Evolutionary conservation across 2,329 filamentous ascomycete species (phyloP).

Genomic region (Colletotrichum sp.): DNA sequence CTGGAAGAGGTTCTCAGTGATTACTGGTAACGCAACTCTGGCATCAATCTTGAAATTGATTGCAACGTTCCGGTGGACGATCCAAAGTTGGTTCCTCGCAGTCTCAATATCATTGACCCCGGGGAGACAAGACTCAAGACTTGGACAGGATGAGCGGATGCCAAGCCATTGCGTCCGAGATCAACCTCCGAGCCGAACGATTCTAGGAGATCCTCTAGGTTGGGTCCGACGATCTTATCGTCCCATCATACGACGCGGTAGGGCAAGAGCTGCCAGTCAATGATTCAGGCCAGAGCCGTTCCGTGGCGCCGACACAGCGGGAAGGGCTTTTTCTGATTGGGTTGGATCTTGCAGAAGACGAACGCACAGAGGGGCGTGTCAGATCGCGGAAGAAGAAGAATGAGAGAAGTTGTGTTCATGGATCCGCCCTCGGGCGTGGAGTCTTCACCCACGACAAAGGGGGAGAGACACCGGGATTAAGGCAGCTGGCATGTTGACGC

Average conservation of each 20-base stretch:
- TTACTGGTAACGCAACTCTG: not conserved
- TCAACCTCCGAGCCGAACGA: constrained; percentile 7
- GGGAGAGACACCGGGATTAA: not conserved
- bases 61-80: not conserved
- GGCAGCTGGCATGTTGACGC: not conserved
- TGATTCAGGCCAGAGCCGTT: not conserved
- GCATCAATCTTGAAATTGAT: not conserved
- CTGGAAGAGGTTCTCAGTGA: not conserved
- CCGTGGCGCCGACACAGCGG: not conserved
- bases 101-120: not conserved
- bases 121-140: not conserved
- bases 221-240: not conserved
- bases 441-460: not conserved
- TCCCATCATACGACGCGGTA: not conserved
- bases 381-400: not conserved
- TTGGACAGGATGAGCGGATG: not conserved
- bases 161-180: not conserved
- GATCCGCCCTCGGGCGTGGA: not conserved
- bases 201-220: not conserved
- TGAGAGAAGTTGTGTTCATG: not conserved
- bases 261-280: not conserved
- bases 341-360: constrained; percentile 17
- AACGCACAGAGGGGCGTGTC: not conserved
- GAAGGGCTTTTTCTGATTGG: constrained; percentile 6
- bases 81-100: not conserved